phyloP scores from a whole-genome alignment of 2,329 filamentous ascomycete genomes.

The Drechslera avenae region DNA sequence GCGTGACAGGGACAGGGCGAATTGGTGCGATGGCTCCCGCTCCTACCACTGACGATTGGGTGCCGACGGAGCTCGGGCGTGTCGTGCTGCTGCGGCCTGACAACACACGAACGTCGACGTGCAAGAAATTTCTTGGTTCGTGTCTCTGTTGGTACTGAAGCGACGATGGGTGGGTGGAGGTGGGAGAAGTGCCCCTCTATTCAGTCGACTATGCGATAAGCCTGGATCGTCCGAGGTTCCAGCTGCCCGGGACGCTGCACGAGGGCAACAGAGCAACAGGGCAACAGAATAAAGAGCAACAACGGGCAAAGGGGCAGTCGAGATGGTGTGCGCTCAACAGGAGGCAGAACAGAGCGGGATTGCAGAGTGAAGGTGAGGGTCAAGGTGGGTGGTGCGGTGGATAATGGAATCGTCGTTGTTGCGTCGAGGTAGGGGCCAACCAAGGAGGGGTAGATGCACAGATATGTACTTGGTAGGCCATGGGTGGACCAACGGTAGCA shows the following conservation, averaged over 20 bases:
- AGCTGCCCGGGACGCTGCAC: slow-evolving; percentile 26
- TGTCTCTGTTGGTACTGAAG: slow-evolving; percentile 16
- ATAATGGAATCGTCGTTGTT: slow-evolving; percentile 13
- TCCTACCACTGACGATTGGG: slow-evolving; percentile 38
- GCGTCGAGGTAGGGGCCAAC: slow-evolving; percentile 5
- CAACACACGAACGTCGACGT: slow-evolving; percentile 28
- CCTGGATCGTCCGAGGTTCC: slow-evolving; percentile 42
- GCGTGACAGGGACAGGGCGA: slow-evolving; percentile 40
- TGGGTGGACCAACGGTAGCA: slow-evolving; percentile 35
- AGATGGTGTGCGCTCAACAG: neutral
- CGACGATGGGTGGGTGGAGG: slow-evolving; percentile 6
- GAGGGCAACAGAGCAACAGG: slow-evolving; percentile 12
- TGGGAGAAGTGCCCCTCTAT: slow-evolving; percentile 30
- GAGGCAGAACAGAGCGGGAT: neutral
- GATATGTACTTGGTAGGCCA: slow-evolving; percentile 32
- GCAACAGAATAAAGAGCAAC: slow-evolving; percentile 5
- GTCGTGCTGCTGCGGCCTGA: slow-evolving; percentile 37
- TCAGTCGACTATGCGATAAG: slow-evolving; percentile 37
- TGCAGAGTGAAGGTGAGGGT: neutral
- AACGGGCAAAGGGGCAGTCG: neutral
- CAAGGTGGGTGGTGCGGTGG: slow-evolving; percentile 11
- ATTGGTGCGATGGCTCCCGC: slow-evolving; percentile 27
- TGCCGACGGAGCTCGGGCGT: slow-evolving; percentile 31
- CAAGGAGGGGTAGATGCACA: slow-evolving; percentile 44
- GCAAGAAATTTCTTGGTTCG: slow-evolving; percentile 12